Evolutionary conservation across 2,329 filamentous ascomycete species (phyloP).

Genomic region (Colletotrichum incanum): DNA sequence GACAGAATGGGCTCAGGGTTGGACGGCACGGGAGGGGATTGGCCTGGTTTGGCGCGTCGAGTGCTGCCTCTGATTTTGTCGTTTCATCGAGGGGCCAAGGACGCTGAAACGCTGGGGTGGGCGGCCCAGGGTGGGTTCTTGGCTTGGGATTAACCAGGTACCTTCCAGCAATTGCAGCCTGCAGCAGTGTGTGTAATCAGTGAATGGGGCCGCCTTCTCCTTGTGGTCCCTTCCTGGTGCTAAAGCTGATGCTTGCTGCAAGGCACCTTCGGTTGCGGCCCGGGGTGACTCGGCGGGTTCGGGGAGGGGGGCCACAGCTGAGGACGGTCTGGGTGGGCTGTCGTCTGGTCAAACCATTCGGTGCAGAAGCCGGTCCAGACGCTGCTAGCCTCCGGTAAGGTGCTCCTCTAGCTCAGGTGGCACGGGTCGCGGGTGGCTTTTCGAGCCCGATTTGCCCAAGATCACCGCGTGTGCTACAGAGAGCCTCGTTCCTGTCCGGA

Average conservation of each 20-base stretch:
- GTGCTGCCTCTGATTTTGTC: constrained; percentile 34
- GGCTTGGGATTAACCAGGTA: constrained; percentile 26
- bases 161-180: constrained; percentile 21
- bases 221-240: background rate
- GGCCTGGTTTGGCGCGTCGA: constrained; percentile 40
- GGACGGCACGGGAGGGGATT: constrained; percentile 38
- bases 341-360: background rate
- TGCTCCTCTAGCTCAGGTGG: constrained; percentile 18
- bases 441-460: constrained; percentile 7
- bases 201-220: constrained; percentile 16
- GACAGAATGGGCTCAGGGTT: constrained; percentile 29
- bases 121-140: constrained; percentile 30
- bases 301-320: constrained; percentile 7
- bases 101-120: constrained; percentile 41
- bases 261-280: background rate
- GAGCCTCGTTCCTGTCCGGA: constrained; percentile 18
- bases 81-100: constrained; percentile 44
- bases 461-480: constrained; percentile 15
- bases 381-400: background rate
- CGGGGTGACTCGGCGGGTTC: background rate
- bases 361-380: background rate
- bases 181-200: background rate
- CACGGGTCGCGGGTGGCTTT: background rate
- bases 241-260: constrained; percentile 4
- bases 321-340: background rate